A percentile compares a stretch with the other conserved stretches of the same genome.
These are phyloP conservation scores for Magnolia sinica DNA, from an alignment of 164 flowering plant genomes.

Conservation along the genomic window DNA sequence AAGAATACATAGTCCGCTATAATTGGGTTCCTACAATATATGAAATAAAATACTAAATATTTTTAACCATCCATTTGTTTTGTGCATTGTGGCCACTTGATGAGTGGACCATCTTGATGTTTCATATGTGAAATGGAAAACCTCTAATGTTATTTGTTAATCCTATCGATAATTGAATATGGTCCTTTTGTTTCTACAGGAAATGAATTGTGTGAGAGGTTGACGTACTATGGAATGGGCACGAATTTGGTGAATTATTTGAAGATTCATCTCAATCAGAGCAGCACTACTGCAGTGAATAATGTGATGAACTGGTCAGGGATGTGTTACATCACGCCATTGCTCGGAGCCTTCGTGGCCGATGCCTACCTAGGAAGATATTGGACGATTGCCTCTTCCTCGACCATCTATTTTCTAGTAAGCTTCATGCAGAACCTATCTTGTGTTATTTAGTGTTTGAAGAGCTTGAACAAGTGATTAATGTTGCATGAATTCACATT, in stretches of 20 bases:
- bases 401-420: conserved; percentile 22
- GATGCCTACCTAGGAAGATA: conserved; percentile 45
- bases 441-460: background rate
- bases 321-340: conserved; percentile 35
- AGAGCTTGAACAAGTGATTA: background rate
- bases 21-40: background rate
- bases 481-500: background rate
- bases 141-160: background rate
- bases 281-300: conserved; percentile 27
- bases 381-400: conserved; percentile 36
- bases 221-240: conserved; percentile 45
- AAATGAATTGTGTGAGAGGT: conserved; percentile 37
- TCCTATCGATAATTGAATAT: background rate
- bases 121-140: too few relatives aligned
- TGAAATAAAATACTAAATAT: background rate
- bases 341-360: conserved; percentile 43
- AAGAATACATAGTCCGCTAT: background rate
- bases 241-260: conserved; percentile 38
- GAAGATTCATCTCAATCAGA: conserved; percentile 20
- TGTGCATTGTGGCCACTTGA: background rate
- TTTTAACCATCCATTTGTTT: background rate
- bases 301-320: conserved; percentile 41
- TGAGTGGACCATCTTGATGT: background rate
- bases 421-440: background rate
- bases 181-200: conserved; percentile 25